Conservation (phyloP, 768 basidiomycete genomes). For the Coprinopsis marcescibilis region DNA sequence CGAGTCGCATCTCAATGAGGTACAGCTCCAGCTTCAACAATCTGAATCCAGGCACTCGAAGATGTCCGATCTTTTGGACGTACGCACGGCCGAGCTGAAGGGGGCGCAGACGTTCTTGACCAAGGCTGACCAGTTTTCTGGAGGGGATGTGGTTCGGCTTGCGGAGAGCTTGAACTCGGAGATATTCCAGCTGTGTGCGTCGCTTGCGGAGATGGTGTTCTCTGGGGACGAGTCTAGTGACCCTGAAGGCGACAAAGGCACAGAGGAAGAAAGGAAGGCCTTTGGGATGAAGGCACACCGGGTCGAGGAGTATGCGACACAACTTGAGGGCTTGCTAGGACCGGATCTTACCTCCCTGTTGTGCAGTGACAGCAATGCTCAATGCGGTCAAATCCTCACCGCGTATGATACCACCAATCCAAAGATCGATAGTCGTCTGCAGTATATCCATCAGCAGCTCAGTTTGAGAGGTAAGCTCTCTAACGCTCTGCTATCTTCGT, state of each 20-base stretch:
- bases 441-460: no score
- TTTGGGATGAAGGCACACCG: background rate
- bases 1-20: background rate
- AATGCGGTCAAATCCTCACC: no score
- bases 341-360: background rate
- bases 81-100: constrained; percentile 33
- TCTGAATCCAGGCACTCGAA: constrained; percentile 17
- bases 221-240: no score
- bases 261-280: background rate
- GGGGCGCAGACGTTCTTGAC: constrained; percentile 38
- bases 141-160: constrained; percentile 34
- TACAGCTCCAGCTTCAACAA: constrained; percentile 12
- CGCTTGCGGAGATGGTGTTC: constrained; percentile 31
- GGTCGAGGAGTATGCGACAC: constrained; percentile 1
- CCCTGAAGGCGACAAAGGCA: background rate
- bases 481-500: no score
- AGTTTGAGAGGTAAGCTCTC: no score
- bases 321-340: background rate
- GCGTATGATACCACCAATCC: no score
- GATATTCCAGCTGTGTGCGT: constrained; percentile 39
- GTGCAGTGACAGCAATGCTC: background rate
- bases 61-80: constrained; percentile 19
- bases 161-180: constrained; percentile 42
- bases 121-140: constrained; percentile 37
- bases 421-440: no score